Base-by-base conservation (phyloP, 2,329 filamentous ascomycete genomes). In the Claviceps monticola region DNA sequence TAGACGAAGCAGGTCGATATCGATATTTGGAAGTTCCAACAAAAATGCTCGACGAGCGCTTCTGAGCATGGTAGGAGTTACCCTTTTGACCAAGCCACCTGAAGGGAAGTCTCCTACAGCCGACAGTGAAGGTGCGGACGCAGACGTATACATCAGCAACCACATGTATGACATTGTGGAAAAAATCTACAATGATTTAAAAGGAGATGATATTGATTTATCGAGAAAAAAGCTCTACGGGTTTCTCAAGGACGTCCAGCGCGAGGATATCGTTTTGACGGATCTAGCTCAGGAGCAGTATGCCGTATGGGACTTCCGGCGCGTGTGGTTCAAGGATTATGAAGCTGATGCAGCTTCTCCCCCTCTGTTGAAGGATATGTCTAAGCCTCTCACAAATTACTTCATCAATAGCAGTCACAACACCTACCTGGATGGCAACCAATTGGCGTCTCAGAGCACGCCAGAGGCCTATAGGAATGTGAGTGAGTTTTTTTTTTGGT, bases 401-500 rank as follows among this genome's bases (percentile, higher is more conserved):
- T 96, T 88, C 66, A 90, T 96, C 64, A 95, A 84, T 56, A 94
- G 88, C 58, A 95, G 88, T 62, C 90, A 96, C 71, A 96, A 96
- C 64, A 96, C 90, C 0, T 96, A 95, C 65, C 73, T 95, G 43
- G 83, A 83, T 2, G 90, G 90, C 2, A 89, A 95, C 60, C 91
- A 96, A 67, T 74, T 93, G 42, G 83, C 80, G 54, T 88, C 88
- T 46, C 80, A 81, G 54, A 84, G 86, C 54, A 88, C 84, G 29
- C 80, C 84, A 0, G 82, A 89, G 52, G 81, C 84, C 13, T 96
- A 96, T 68, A 84, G 77, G 58, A 80, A 82, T 62, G 86, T 86
- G 63, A 62, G 80, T 9, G n/a, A 26, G 19, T 7, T 39, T n/a
- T n/a, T 46, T 2, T 4, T 13, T n/a, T 44, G 16, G 9, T 2